Conservation (phyloP, 768 basidiomycete genomes). For the Sutorius australiensis region DNA sequence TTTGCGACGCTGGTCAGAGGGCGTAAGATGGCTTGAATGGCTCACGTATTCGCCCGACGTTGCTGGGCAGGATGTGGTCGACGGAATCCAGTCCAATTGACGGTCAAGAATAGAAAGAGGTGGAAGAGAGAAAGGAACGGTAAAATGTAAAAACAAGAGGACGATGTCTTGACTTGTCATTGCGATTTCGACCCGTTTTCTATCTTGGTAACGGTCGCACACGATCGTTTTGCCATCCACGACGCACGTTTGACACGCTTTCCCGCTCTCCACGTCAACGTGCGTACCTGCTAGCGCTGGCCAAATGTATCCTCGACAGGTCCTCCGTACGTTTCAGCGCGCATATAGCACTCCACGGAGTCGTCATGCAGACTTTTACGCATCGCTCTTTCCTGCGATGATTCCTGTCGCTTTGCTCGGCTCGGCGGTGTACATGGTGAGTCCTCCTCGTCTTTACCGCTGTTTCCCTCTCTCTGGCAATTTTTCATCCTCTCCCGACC, state of each 20-base stretch:
- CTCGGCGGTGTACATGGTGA: slow-evolving; percentile 73
- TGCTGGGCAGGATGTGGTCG: neutral
- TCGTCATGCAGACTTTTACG: slow-evolving; percentile 64
- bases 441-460: slow-evolving; percentile 11
- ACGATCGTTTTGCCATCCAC: neutral
- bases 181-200: slow-evolving; percentile 8
- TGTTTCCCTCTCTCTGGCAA: slow-evolving; percentile 1
- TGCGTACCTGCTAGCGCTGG: too few relatives aligned
- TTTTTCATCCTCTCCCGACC: neutral
- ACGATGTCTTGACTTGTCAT: neutral
- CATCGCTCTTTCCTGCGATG: slow-evolving; percentile 69
- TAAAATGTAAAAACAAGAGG: neutral
- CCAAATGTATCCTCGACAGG: neutral
- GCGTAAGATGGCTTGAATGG: neutral
- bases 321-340: slow-evolving; percentile 1
- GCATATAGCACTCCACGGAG: slow-evolving; percentile 29
- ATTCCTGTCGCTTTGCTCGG: slow-evolving; percentile 74
- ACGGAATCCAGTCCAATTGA: slow-evolving; percentile 12
- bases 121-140: neutral
- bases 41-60: neutral
- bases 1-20: slow-evolving; percentile 3
- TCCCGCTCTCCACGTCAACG: too few relatives aligned
- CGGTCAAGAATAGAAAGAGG: neutral
- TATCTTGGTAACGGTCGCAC: slow-evolving; percentile 15
- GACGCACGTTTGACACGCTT: neutral